Percentiles rank a stretch among this genome's conserved stretches.
Evolutionary conservation across 1,284 basidiomycete species (phyloP).

Genomic region (Ceratobasidium sp.): DNA sequence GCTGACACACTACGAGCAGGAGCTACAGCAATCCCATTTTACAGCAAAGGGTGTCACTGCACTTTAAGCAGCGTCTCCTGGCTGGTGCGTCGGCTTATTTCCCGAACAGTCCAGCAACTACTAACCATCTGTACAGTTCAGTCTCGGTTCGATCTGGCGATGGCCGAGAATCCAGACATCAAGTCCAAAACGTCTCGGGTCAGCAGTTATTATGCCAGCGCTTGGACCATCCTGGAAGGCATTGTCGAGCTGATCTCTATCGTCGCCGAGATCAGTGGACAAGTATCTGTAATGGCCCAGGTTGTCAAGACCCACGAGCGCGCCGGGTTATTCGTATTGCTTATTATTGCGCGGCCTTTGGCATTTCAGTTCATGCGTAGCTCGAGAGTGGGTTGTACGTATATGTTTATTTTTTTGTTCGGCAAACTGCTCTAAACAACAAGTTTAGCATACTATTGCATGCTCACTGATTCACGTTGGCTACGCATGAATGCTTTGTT

Average conservation of each 20-base stretch:
- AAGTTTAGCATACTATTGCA: conserved; percentile 23
- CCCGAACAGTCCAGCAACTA: not conserved
- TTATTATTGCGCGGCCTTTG: conserved; percentile 29
- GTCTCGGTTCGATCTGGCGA: conserved; percentile 31
- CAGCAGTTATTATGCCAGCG: conserved; percentile 18
- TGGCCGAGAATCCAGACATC: conserved; percentile 37
- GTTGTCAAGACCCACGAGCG: conserved; percentile 16
- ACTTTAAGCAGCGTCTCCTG: conserved; percentile 36
- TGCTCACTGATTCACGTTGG: conserved; percentile 36
- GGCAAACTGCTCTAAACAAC: not conserved
- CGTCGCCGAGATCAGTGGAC: conserved; percentile 23
- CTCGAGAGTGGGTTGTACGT: conserved; percentile 1
- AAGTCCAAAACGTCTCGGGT: conserved; percentile 35
- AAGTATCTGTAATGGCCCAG: conserved; percentile 21
- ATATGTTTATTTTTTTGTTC: not conserved
- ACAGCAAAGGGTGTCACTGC: conserved; percentile 36
- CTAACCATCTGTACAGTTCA: conserved; percentile 12
- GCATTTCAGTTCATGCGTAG: conserved; percentile 1
- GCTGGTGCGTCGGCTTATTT: not conserved
- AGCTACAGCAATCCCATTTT: conserved; percentile 30
- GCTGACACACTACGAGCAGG: not conserved
- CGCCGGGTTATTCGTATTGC: conserved; percentile 17
- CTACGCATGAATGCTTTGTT: conserved; percentile 35
- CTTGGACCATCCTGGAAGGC: conserved; percentile 34
- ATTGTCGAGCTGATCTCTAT: conserved; percentile 13